Evolutionary conservation across 371 early-diverging fungal species (phyloP).

Genomic region (Capniomyces stellatus): DNA sequence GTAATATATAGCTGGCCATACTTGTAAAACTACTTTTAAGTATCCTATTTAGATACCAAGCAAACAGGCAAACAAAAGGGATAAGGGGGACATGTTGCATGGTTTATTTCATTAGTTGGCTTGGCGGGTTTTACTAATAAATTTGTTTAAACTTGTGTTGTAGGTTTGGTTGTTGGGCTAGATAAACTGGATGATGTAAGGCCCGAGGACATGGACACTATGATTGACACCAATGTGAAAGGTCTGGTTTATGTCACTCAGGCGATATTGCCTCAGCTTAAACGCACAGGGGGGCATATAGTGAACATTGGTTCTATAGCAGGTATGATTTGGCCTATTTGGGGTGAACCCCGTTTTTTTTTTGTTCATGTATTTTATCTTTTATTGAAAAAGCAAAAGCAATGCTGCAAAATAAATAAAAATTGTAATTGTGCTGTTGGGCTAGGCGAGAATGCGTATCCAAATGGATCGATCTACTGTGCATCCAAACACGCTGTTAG

Average conservation of each 20-base stretch:
- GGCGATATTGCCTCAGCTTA: constrained; percentile 66
- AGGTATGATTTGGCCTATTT: neutral
- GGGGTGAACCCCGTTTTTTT: neutral
- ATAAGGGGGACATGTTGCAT: neutral
- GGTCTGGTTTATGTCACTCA: constrained; percentile 62
- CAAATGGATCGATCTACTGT: constrained; percentile 72
- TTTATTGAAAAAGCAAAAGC: neutral
- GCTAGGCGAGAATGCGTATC: constrained; percentile 22
- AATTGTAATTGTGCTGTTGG: neutral
- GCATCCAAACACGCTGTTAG: constrained; percentile 82
- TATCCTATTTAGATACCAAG: no score
- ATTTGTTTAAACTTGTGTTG: neutral
- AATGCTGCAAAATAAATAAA: neutral
- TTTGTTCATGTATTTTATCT: neutral
- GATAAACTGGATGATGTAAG: constrained; percentile 47
- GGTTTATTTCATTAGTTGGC: no score
- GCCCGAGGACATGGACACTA: constrained; percentile 48
- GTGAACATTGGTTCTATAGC: constrained; percentile 82
- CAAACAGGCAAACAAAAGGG: neutral
- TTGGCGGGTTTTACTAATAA: no score
- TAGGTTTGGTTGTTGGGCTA: constrained; percentile 28
- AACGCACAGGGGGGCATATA: constrained; percentile 53
- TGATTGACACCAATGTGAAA: constrained; percentile 85
- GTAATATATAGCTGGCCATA: constrained; percentile 62
- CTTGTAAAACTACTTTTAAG: no score